Conservation (phyloP, 2,329 filamentous ascomycete species). For the Chrysoporthe deuterocubensis region DNA sequence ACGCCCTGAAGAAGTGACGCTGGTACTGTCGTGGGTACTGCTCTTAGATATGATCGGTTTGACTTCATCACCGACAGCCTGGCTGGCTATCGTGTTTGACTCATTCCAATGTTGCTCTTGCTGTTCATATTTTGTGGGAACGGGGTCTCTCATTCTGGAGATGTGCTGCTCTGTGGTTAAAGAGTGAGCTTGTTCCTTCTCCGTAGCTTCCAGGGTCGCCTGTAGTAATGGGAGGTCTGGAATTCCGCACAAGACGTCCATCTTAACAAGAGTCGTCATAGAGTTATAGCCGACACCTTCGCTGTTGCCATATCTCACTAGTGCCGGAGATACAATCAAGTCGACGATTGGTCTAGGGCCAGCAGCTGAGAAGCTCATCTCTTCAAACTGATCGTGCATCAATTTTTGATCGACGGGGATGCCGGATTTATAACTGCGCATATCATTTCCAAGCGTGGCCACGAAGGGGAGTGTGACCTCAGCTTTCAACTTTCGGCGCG, state of each 20-base stretch:
- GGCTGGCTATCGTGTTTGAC: neutral
- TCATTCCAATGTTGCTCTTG: neutral
- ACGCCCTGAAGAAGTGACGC: neutral
- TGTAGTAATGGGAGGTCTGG: neutral
- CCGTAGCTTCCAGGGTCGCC: too few relatives aligned
- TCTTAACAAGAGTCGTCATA: neutral
- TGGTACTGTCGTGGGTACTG: too few relatives aligned
- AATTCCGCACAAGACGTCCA: slow-evolving; percentile 13
- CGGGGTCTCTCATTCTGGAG: neutral
- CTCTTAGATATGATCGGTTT: neutral
- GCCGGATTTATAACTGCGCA: neutral
- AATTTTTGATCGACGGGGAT: rapidly evolving
- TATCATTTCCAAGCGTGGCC: neutral
- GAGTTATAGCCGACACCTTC: slow-evolving; percentile 4
- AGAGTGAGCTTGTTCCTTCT: neutral
- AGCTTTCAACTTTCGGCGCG: slow-evolving; percentile 11
- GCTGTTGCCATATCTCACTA: slow-evolving; percentile 18
- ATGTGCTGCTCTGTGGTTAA: neutral
- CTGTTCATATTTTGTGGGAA: neutral
- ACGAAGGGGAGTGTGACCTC: neutral
- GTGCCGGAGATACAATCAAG: slow-evolving; percentile 10
- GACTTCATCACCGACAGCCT: neutral
- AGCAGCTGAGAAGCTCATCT: too few relatives aligned
- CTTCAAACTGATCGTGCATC: slow-evolving; percentile 3
- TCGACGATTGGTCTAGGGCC: neutral